Base-by-base conservation (phyloP, 345 rosid species). In the Ricinus communis region DNA sequence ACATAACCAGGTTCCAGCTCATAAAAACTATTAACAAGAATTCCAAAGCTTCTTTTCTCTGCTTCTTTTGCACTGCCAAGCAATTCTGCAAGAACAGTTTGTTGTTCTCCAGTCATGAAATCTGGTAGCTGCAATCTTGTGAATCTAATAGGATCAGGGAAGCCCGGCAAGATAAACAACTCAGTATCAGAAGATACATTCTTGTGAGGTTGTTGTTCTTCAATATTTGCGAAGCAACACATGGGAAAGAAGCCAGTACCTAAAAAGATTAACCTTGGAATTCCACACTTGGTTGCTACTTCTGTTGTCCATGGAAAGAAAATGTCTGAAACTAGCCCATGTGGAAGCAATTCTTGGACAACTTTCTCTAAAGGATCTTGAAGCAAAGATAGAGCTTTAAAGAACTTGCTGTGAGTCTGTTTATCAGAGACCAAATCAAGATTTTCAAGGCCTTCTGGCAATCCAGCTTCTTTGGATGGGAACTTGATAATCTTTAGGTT, bases 241-340 rank as follows among this genome's bases (percentile, higher is more conserved):
- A 62, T 62, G 5, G 66, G 43, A 21, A 62, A 41, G 33, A 62
- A 62, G 33, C 66, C 43, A 41, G 66, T 62, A 41, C 66, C 66
- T 5, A 21, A 30, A 19, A 62, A 62, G 18, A 62, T 43, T 16
- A 62, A 14, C 14, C 66, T 62, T 21, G 66, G 66, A 41, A 62
- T 62, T 15, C 51, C 51, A 62, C 22, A 62, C 5, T 24, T 25
- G 2, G 66, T 21, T 41, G 66, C 66, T 62, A 62, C 7, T 41
- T 62, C 52, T 10, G 52, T 25, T 41, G 66, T 62, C 66, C 51
- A 62, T 11, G 66, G 66, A 43, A 62, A 62, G 52, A 62, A 62
- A 1, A 62, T 4, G 21, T 62, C 51, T 10, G 66, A 41, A 62
- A 62, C 33, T 24, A 62, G 5, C 8, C n/a, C 66, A 43, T 62